Base-by-base conservation (phyloP, 768 basidiomycete genomes). In the Collybiopsis luxurians region DNA sequence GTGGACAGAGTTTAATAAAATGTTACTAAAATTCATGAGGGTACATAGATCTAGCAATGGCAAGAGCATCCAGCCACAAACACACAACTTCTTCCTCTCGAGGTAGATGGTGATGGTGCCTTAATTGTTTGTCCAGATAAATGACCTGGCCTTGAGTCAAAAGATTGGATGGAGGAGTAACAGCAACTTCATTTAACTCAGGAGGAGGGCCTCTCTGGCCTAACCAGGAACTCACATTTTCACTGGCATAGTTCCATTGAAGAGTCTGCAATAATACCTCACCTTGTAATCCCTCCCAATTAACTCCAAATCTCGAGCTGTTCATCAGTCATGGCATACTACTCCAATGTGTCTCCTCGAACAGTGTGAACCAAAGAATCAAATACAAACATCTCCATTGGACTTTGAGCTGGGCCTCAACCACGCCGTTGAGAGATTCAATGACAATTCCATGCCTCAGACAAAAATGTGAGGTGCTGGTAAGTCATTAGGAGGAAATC, bases 191-290 rank as follows among this genome's bases (percentile, higher is more conserved):
- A 31, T 52, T 52, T 17, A 52, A 31, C n/a, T 52, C 21, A 9
- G 27, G 21, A 23, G 50, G 50, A 17, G 34, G 30, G 26, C 50
- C 50, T 34, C 31, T 27, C 12, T 31, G 27, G 9, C 21, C 30
- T 17, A 48, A 26, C 50, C 50, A 52, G 30, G 30, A 11, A 13
- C 19, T 24, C 7, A 31, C 11, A n/a, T 21, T n/a, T 31, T 52
- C 50, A 21, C 36, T 27, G 13, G 50, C 9, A 21, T 52, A 21
- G 31, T 52, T 30, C 30, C 15, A 12, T 27, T 24, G 30, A 7
- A 89, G 87, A 80, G 84, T 87, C 85, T 24, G 46, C 24, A 62
- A 48, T 19, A 67, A 39, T 13, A 58, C 30, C 17, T 64, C 61
- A n/a, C 65, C 57, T 10, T 61, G 56, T 1, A 67, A 50, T 6